These are phyloP conservation scores for Larix kaempferi DNA, from an alignment of 75 land plant genomes.

Conservation along the genomic window DNA sequence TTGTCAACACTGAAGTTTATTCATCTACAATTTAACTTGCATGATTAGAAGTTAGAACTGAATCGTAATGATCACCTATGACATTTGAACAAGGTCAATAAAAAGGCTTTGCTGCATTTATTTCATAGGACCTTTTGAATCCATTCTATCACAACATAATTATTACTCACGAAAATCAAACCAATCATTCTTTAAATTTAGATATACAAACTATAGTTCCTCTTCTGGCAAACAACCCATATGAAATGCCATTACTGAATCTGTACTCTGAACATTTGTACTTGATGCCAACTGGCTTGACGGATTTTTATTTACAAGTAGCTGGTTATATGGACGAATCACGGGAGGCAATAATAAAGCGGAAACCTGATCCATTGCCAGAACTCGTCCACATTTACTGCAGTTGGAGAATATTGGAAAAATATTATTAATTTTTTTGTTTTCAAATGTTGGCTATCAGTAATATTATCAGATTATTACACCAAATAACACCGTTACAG, in stretches of 20 bases:
- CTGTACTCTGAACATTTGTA: constrained; percentile 15
- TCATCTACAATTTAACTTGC: too few species aligned
- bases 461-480: too few species aligned
- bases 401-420: constrained; percentile 8
- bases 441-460: neutral
- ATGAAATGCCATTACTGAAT: constrained; percentile 28
- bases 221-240: constrained; percentile 45
- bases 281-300: constrained; percentile 15
- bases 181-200: neutral
- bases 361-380: constrained; percentile 60
- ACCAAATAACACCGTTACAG: too few species aligned
- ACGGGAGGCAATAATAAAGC: constrained; percentile 76
- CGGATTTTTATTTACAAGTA: constrained; percentile 2
- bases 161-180: neutral
- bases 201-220: neutral
- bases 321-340: constrained; percentile 36
- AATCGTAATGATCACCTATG: too few species aligned
- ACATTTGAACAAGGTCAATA: neutral
- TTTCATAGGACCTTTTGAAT: neutral
- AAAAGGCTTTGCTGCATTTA: neutral
- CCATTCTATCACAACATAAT: too few species aligned
- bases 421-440: neutral
- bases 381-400: constrained; percentile 72
- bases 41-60: too few species aligned
- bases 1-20: too few species aligned